Evolutionary conservation across 23 red algal species (phyloP).

Genomic region (Cyanidiococcus yangmingshanensis): DNA sequence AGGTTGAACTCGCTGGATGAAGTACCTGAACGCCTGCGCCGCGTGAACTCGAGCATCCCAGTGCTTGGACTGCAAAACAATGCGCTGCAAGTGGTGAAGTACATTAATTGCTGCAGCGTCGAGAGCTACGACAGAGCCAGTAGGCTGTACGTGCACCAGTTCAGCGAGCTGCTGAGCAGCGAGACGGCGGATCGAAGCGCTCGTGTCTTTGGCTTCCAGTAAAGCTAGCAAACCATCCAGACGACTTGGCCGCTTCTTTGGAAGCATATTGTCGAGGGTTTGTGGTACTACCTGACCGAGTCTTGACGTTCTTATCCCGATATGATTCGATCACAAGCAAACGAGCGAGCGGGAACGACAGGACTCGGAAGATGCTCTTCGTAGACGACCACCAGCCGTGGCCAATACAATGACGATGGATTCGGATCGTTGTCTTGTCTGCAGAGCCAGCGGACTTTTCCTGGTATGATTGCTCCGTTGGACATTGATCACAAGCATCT

Average conservation of each 20-base stretch:
- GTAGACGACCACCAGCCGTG: too few species aligned
- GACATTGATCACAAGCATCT: too few species aligned
- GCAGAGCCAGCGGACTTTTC: too few species aligned
- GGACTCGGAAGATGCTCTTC: too few species aligned
- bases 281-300: too few species aligned
- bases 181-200: slow-evolving; percentile 43
- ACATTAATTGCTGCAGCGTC: slow-evolving; percentile 42
- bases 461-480: too few species aligned
- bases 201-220: slow-evolving; percentile 47
- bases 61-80: slow-evolving; percentile 37
- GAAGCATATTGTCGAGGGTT: too few species aligned
- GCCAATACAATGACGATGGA: too few species aligned
- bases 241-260: slow-evolving; percentile 28
- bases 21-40: slow-evolving; percentile 35
- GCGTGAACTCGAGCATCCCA: slow-evolving; percentile 86
- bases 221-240: slow-evolving; percentile 65
- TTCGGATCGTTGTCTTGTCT: too few species aligned
- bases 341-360: too few species aligned
- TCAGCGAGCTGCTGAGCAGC: slow-evolving; percentile 79
- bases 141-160: slow-evolving; percentile 13
- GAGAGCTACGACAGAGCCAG: slow-evolving; percentile 5
- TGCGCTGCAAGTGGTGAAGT: slow-evolving; percentile 38
- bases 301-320: too few species aligned
- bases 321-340: too few species aligned
- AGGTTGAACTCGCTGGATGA: not conserved